Evolutionary conservation across 176 grass and related monocot species (phyloP).

Genomic region (Bolboschoenus planiculmis): DNA sequence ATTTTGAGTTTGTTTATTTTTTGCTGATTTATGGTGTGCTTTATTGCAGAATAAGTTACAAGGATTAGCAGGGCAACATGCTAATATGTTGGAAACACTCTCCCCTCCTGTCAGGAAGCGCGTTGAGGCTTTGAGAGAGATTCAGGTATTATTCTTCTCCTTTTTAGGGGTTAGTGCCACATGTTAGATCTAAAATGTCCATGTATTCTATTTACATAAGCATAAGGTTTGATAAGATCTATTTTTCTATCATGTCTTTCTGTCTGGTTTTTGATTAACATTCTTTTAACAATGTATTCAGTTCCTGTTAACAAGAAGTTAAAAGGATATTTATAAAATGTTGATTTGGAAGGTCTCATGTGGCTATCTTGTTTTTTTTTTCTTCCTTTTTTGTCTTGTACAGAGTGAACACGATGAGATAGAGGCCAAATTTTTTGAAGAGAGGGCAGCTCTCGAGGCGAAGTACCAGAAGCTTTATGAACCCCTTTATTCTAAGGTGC

Average conservation of each 20-base stretch:
- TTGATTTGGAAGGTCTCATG: background rate
- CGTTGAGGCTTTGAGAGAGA: conserved; percentile 58
- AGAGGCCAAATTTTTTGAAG: conserved; percentile 73
- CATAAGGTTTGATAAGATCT: background rate
- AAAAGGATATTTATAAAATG: background rate
- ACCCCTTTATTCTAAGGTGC: conserved; percentile 79
- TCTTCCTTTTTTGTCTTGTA: background rate
- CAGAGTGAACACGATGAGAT: conserved; percentile 74
- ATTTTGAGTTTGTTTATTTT: background rate
- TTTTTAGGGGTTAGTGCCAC: background rate
- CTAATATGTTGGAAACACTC: conserved; percentile 54
- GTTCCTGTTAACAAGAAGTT: background rate
- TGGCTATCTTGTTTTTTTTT: background rate
- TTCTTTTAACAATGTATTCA: background rate
- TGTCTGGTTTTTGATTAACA: background rate
- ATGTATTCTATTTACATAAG: background rate
- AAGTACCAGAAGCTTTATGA: conserved; percentile 95
- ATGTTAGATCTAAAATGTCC: background rate
- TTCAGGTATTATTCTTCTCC: conserved; percentile 45
- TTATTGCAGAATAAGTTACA: conserved; percentile 55
- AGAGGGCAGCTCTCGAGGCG: conserved; percentile 81
- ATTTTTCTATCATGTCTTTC: background rate
- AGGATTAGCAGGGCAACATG: conserved; percentile 55
- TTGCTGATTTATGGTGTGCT: conserved; percentile 6
- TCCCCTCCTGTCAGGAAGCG: conserved; percentile 78